A percentile compares a stretch with the other conserved stretches of the same genome.
phyloP scores from a whole-genome alignment of 106 monocot species.

The Dendrobium chrysotoxum region DNA sequence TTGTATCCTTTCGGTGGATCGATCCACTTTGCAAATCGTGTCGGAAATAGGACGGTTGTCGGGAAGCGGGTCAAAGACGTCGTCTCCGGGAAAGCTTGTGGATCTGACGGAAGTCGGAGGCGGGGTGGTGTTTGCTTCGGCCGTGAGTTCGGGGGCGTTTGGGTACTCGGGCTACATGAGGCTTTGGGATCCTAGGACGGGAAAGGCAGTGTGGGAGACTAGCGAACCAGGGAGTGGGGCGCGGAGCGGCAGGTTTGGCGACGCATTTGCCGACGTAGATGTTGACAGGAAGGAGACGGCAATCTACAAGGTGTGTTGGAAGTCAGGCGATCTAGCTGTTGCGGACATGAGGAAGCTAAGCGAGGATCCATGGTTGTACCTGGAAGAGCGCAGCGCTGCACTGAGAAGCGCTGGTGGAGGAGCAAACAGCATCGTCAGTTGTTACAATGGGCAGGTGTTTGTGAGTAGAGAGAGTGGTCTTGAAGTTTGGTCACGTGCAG shows the following conservation, averaged over 20 bases:
- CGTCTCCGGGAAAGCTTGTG: conserved; percentile 43
- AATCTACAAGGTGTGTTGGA: conserved; percentile 90
- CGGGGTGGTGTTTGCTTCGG: conserved; percentile 57
- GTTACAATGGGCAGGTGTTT: conserved; percentile 73
- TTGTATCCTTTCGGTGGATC: conserved; percentile 70
- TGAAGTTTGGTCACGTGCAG: conserved; percentile 75
- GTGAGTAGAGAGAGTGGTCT: conserved; percentile 52
- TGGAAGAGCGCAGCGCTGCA: conserved; percentile 41
- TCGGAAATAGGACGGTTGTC: conserved; percentile 72
- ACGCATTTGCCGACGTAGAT: conserved; percentile 72
- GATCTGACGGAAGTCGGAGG: conserved; percentile 29
- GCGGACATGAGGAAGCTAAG: conserved; percentile 77
- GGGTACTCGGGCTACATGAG: conserved; percentile 94
- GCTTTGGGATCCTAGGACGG: conserved; percentile 78
- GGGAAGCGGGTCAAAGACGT: conserved; percentile 50
- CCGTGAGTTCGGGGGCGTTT: conserved; percentile 75
- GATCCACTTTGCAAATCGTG: conserved; percentile 29
- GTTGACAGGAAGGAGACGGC: conserved; percentile 39
- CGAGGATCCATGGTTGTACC: conserved; percentile 81
- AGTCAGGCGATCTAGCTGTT: conserved; percentile 74
- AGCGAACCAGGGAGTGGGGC: conserved; percentile 70
- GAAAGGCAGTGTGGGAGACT: conserved; percentile 81
- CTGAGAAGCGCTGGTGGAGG: conserved; percentile 27
- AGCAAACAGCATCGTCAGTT: conserved; percentile 44
- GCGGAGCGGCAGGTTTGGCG: conserved; percentile 64